Evolutionary conservation across 129 eudicot genomes (phyloP).

Genomic region (Apium graveolens): DNA sequence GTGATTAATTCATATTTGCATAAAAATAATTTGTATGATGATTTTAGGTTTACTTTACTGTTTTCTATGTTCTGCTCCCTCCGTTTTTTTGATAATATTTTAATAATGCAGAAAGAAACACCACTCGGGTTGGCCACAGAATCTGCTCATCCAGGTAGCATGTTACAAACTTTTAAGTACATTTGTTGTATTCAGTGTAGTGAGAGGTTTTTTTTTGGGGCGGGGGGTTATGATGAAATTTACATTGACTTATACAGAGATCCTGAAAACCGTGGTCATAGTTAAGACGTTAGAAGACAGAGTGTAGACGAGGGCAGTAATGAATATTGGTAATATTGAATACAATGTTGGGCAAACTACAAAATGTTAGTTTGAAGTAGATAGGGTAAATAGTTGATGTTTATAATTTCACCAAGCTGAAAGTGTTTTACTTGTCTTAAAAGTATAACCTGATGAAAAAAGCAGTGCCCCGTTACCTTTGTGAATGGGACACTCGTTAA

Average conservation of each 20-base stretch:
- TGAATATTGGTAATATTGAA: too few relatives aligned
- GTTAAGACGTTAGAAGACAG: too few relatives aligned
- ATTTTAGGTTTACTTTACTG: not conserved
- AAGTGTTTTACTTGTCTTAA: too few relatives aligned
- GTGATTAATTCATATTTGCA: not conserved
- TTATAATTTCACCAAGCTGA: not conserved
- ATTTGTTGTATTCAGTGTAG: not conserved
- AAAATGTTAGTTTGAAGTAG: too few relatives aligned
- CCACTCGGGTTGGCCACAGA: slow-evolving; percentile 71
- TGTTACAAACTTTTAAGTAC: not conserved
- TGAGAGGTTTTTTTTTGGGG: not conserved
- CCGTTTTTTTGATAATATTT: not conserved
- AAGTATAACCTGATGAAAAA: too few relatives aligned
- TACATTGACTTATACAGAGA: not conserved
- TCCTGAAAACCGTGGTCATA: too few relatives aligned
- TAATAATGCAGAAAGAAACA: slow-evolving; percentile 65
- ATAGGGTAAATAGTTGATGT: too few relatives aligned
- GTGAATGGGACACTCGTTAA: too few relatives aligned
- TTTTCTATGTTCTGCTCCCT: not conserved
- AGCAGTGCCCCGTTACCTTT: too few relatives aligned
- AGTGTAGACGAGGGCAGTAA: too few relatives aligned
- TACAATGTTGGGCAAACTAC: too few relatives aligned
- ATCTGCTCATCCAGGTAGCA: slow-evolving; percentile 94
- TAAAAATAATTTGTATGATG: not conserved
- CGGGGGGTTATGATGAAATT: not conserved